Evolutionary conservation across 768 basidiomycete genomes (phyloP), one percentile per base, ranked within the genome.

Genomic region (Rhodosporidiobolus sp.): DNA sequence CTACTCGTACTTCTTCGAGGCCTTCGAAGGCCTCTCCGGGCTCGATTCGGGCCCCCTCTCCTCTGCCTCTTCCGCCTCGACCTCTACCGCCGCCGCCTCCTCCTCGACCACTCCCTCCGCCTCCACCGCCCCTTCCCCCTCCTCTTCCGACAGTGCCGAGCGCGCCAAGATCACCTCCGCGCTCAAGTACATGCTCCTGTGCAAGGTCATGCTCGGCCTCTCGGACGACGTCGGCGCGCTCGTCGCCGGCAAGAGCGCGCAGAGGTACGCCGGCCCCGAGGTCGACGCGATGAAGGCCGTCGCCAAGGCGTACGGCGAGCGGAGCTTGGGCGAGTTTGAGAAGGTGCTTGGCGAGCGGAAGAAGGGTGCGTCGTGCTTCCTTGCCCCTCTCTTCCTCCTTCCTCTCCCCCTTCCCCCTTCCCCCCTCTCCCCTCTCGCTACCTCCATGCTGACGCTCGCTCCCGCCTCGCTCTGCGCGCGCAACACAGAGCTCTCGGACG

Each of bases 1-100:
- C 34, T 96, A 96, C 81, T 93, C 91, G 0, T 99, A 98, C 83
- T 98, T 97, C 83, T 93, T 91, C 77, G 95, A 98, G 82, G 89
- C 93, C 5, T 97, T 98, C 74, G 96, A 99, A 82, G 93, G 88
- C 63, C 84, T 93, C 75, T 87, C 87, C 53, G 80, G 87, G 3
- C 89, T 92, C 68, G 93, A 89, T 28, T 89, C 92, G 74, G 38
- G 38, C 86, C 87, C 53, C n/a, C n/a, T n/a, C n/a, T n/a, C n/a
- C n/a, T n/a, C n/a, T n/a, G n/a, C n/a, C 49, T 20, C 17, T 17
- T 3, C 52, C n/a, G 24, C 52, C 52, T 53, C n/a, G 9, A 53
- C 22, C 52, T 22, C 52, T 26, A n/a, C 52, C n/a, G 20, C 52
- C 52, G 5, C 52, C 52, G 4, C 52, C 14, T 53, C 52, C n/a